phyloP scores from a whole-genome alignment of 345 rosid genomes.

The Murraya paniculata region DNA sequence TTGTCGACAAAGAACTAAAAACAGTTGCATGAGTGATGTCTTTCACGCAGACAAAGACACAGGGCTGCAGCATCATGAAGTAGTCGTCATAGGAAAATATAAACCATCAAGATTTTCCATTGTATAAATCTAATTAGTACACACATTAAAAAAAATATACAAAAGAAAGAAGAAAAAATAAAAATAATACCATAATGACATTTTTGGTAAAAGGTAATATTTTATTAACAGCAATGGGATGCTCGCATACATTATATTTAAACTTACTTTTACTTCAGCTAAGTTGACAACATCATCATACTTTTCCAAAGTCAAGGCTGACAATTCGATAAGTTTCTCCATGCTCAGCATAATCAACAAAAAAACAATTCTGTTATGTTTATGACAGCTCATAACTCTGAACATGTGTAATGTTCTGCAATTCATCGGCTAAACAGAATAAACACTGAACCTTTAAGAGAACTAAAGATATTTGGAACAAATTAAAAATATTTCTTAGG shows the following conservation, averaged over 20 bases:
- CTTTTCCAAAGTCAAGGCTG: slow-evolving; percentile 34
- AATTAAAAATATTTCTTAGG: not conserved
- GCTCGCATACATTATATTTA: not conserved
- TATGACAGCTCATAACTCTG: not conserved
- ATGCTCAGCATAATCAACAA: slow-evolving; percentile 36
- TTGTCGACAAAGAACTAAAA: not conserved
- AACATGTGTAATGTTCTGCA: not conserved
- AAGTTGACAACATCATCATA: slow-evolving; percentile 35
- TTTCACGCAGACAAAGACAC: not conserved
- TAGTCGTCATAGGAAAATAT: not conserved
- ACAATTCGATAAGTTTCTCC: slow-evolving; percentile 45
- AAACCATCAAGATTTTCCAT: not conserved
- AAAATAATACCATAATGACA: not conserved
- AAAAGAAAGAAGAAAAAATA: not conserved
- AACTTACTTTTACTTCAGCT: slow-evolving; percentile 32
- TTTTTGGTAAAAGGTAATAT: not conserved
- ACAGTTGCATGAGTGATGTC: not conserved
- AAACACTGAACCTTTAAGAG: not conserved
- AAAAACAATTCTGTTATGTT: not conserved
- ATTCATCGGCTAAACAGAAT: not conserved
- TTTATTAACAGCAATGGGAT: not conserved
- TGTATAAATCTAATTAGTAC: not conserved
- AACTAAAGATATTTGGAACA: not conserved
- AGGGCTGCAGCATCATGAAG: not conserved
- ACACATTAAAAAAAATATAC: not conserved